These are phyloP conservation scores for Calocera viscosa DNA, from an alignment of 768 basidiomycete species.

Conservation along the genomic window DNA sequence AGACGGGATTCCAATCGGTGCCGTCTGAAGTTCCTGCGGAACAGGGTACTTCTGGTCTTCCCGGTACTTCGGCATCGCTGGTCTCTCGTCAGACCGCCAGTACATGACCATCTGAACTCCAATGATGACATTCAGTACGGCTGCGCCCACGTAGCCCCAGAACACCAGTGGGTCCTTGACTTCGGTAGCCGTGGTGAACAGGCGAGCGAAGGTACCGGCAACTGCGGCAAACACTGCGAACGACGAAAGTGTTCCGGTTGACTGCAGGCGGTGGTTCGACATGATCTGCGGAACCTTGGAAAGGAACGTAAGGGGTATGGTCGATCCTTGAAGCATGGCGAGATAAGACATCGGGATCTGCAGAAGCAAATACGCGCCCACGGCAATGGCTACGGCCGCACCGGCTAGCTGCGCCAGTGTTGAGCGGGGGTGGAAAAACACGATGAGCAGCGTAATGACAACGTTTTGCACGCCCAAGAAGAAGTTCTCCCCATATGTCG, in stretches of 20 bases:
- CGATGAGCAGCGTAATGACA: constrained; percentile 77
- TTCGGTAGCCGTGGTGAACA: constrained; percentile 89
- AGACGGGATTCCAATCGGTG: constrained; percentile 5
- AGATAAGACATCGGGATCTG: constrained; percentile 37
- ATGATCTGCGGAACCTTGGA: constrained; percentile 91
- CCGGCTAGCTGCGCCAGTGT: constrained; percentile 27
- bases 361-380: constrained; percentile 35
- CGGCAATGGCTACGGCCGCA: constrained; percentile 25
- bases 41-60: constrained; percentile 7
- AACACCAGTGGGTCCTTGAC: constrained; percentile 69
- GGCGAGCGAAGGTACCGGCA: constrained; percentile 73
- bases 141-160: constrained; percentile 73
- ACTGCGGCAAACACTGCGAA: constrained; percentile 86
- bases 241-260: constrained; percentile 87
- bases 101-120: constrained; percentile 76
- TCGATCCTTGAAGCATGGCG: constrained; percentile 63
- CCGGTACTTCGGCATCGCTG: constrained; percentile 2
- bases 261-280: constrained; percentile 58
- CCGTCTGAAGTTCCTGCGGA: not conserved
- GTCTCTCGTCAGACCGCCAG: constrained; percentile 32
- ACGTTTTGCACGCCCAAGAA: constrained; percentile 86
- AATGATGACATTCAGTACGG: constrained; percentile 70
- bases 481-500: constrained; percentile 93
- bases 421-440: constrained; percentile 37
- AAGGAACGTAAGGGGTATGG: constrained; percentile 81